These are phyloP conservation scores for Candida golubevii DNA, from an alignment of 805 yeast genomes.

Conservation along the genomic window DNA sequence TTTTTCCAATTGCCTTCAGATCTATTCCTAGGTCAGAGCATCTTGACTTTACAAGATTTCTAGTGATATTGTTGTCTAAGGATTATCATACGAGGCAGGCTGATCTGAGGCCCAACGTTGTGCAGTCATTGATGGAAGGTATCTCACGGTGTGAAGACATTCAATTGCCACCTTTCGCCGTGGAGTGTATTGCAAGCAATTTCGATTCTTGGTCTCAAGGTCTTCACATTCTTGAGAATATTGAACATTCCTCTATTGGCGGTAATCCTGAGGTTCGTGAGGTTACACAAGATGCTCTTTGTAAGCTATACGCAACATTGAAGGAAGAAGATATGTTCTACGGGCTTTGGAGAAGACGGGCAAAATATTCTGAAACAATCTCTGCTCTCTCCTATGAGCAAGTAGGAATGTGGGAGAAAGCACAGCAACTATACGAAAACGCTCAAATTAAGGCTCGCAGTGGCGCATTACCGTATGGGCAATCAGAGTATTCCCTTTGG, in stretches of 20 bases:
- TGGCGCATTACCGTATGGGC: conserved; percentile 92
- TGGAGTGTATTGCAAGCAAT: conserved; percentile 81
- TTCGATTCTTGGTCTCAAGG: conserved; percentile 92
- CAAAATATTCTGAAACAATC: conserved; percentile 89
- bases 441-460: conserved; percentile 96
- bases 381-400: conserved; percentile 93
- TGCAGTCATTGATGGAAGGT: conserved; percentile 80
- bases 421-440: conserved; percentile 87
- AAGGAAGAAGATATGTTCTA: conserved; percentile 97
- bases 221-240: conserved; percentile 74
- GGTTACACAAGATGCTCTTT: conserved; percentile 82
- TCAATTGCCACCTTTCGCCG: conserved; percentile 89
- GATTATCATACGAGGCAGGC: conserved; percentile 93
- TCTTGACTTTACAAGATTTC: conserved; percentile 75
- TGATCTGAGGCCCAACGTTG: conserved; percentile 79
- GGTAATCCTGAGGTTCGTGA: conserved; percentile 76
- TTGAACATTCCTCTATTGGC: conserved; percentile 50
- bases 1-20: conserved; percentile 77
- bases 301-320: conserved; percentile 80
- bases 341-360: conserved; percentile 96
- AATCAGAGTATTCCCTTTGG: conserved; percentile 93
- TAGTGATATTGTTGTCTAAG: conserved; percentile 75
- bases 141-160: conserved; percentile 66
- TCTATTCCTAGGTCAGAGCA: conserved; percentile 76
- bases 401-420: conserved; percentile 91